Evolutionary conservation across 2,329 filamentous ascomycete genomes (phyloP).

Genomic region (Ophidiomyces ophidiicola): DNA sequence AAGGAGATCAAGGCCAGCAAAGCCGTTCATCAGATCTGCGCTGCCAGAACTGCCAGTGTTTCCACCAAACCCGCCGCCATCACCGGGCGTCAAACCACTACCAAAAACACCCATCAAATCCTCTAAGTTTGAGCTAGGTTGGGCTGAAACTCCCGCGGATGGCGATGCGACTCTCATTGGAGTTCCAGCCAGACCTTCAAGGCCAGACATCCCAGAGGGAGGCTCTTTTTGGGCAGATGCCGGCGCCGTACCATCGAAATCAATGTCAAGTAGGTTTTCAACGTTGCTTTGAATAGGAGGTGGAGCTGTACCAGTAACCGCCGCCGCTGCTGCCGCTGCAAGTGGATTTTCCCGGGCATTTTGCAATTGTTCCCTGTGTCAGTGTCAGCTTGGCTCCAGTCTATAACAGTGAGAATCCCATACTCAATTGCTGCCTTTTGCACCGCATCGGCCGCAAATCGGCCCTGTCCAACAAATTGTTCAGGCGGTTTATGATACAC

Average conservation of each 20-base stretch:
- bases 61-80: background rate
- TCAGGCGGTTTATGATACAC: conserved; percentile 98
- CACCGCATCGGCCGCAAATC: conserved; percentile 85
- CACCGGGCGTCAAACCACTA: conserved; percentile 29
- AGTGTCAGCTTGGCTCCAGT: conserved; percentile 14
- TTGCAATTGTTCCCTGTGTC: conserved; percentile 63
- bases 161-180: conserved; percentile 41
- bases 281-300: conserved; percentile 57
- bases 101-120: conserved; percentile 68
- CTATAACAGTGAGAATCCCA: conserved; percentile 20
- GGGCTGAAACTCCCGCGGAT: conserved; percentile 24
- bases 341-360: conserved; percentile 90
- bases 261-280: conserved; percentile 91
- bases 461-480: conserved; percentile 93
- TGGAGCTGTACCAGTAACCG: conserved; percentile 44
- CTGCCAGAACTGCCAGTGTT: conserved; percentile 21
- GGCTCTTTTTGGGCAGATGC: conserved; percentile 66
- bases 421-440: conserved; percentile 86
- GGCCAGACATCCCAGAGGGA: conserved; percentile 51
- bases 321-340: conserved; percentile 63
- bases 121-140: conserved; percentile 52
- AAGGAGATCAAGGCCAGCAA: conserved; percentile 66
- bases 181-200: conserved; percentile 45
- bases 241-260: conserved; percentile 85
- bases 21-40: conserved; percentile 62